Base-by-base conservation (phyloP, 2,329 filamentous ascomycete species). In the Fusarium sp. region DNA sequence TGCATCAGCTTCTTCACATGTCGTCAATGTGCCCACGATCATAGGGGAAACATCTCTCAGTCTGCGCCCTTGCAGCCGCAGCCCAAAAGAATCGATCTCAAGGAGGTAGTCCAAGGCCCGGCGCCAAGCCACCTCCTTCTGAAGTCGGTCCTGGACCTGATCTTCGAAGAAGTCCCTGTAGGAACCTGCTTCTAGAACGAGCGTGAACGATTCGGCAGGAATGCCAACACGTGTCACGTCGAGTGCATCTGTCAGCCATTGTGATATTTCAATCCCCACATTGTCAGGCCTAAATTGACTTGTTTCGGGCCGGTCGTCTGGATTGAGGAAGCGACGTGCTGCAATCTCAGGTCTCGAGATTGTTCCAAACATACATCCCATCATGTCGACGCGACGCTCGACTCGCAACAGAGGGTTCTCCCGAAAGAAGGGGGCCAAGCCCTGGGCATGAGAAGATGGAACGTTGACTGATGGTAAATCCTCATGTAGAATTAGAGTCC, bases 321-420 rank as follows among this genome's bases (percentile, higher is more conserved):
- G 34, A 43, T 11, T 3, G 2, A 11, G 16, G 2, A 18, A 18
- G 27, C 2, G n/a, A n/a, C 3, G 2, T 29, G 25, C 25, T 7
- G 10, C 40, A 3, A 5, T 13, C 43, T 3, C 10, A 8, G 2
- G 10, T 5, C 13, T 30, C 2, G 13, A 11, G 4, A 3, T 10
- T n/a, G 47, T 11, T 25, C 5, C 30, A 4, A 2, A 2, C 0
- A 49, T 34, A 0, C 46, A 49, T 3, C 48, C 22, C 0, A 62
- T 53, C 2, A 73, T 1, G 3, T 29, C 53, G 3, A 65, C 63
- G 1, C 48, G 71, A 0, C 67, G 63, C 4, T 69, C 45, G 3
- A 69, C 54, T 6, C 47, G 56, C 4, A 74, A 32, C 0, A 12
- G 11, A 0, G 43, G 48, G 3, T 74, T 74, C 22, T 74, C 69